Conservation (phyloP, 2,329 filamentous ascomycete species). For the Cadophora sp. region DNA sequence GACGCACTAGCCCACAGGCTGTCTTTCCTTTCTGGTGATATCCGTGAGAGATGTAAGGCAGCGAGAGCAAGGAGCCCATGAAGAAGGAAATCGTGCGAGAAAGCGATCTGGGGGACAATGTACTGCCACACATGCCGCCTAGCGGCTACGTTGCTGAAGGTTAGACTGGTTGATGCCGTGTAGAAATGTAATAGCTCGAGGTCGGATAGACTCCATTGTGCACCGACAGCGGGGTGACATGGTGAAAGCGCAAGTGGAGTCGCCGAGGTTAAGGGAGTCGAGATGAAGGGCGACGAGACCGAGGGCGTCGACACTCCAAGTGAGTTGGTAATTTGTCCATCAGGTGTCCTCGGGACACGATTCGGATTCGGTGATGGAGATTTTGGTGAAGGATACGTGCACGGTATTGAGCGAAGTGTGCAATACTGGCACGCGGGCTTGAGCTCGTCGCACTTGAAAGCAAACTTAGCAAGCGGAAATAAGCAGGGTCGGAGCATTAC, state of each 20-base stretch:
- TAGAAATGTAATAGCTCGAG: constrained; percentile 36
- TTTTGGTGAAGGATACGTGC: constrained; percentile 17
- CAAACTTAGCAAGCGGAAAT: background rate
- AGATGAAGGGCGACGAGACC: background rate
- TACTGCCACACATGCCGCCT: constrained; percentile 27
- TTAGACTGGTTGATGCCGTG: constrained; percentile 27
- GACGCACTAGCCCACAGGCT: constrained; percentile 18
- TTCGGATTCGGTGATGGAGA: background rate
- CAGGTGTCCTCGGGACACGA: background rate
- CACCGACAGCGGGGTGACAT: background rate
- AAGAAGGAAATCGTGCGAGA: constrained; percentile 32
- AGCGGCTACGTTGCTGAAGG: constrained; percentile 20
- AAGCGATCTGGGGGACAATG: constrained; percentile 29
- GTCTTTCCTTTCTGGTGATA: constrained; percentile 18
- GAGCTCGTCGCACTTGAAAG: constrained; percentile 34
- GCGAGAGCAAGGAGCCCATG: constrained; percentile 31
- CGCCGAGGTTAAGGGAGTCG: background rate
- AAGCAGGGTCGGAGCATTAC: background rate
- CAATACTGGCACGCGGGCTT: constrained; percentile 34
- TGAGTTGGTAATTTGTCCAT: background rate
- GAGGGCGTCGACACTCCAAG: background rate
- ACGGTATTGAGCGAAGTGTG: constrained; percentile 26
- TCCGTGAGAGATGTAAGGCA: constrained; percentile 30
- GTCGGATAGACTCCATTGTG: constrained; percentile 19
- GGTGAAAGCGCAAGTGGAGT: background rate